Base-by-base conservation (phyloP, 768 basidiomycete genomes). In the Naganishia vaughanmartiniae region DNA sequence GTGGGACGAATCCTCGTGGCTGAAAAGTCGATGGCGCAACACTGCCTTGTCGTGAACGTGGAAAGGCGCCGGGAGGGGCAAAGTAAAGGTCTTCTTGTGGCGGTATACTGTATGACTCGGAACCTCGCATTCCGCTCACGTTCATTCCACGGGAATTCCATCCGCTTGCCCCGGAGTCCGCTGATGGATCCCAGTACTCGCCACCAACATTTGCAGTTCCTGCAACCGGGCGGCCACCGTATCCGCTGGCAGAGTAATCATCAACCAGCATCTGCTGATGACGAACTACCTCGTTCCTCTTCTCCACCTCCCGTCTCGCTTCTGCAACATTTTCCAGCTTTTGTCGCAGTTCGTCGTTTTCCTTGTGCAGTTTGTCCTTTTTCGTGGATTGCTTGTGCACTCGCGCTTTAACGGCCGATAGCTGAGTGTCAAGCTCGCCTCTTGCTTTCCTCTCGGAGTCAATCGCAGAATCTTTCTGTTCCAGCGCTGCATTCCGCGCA, bases 321-420 rank as follows among this genome's bases (percentile, higher is more conserved):
- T 45, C 65, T 51, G 77, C 78, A 14, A 81, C 70, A 17, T 78
- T 78, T 46, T 77, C 76, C 26, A 79, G 66, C 51, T 74, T 69
- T 33, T 70, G 67, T 67, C 77, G 75, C 53, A 81, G 53, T 31
- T 79, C 77, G 4, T 73, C 69, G 55, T 74, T 74, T 53, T 81
- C 80, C 14, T 68, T 66, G 42, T 75, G 72, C 55, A 76, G 76
- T 72, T 75, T 78, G 28, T 77, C 76, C 67, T 71, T 73, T 67
- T 76, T 76, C 3, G 68, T 68, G 33, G 72, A 72, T 9, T 79
- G 73, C 71, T 79, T 81, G 12, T 78, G 76, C 30, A 79, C 66
- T 72, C 76, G 79, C 26, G 60, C 71, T 17, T 73, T 69, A 2
- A 79, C 66, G 26, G 75, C 75, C 11, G 51, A 66, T 19, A 81